Base-by-base conservation (phyloP, 2,329 filamentous ascomycete species). In the Aureobasidium melanogenum region DNA sequence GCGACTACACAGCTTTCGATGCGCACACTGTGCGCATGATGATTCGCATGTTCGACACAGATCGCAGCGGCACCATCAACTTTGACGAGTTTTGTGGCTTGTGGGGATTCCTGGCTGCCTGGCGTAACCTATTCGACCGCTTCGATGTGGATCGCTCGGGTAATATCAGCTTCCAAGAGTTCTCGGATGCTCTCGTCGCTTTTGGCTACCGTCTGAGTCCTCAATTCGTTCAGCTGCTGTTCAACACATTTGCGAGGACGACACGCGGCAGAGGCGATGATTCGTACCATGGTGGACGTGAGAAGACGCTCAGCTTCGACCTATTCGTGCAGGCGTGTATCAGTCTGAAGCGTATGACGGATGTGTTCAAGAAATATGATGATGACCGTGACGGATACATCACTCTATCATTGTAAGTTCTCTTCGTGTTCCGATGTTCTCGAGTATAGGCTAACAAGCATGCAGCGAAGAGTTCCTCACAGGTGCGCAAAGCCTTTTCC, bases 291-390 rank as follows among this genome's bases (percentile, higher is more conserved):
- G 61, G 52, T 3, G 70, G 70, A 39, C 65, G 72, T 34, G 68
- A 72, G 62, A 74, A 70, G 68, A 74, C 70, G 67, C 73, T 77
- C 67, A 74, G 68, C 63, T 99, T 99, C 71, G 94, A 99, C 77
- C 76, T 99, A 56, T 99, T 99, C 70, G 94, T 99, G 64, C 94
- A 99, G 80, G 91, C 91, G 57, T 97, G 94, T 75, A 97, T 99
- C 72, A 91, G 86, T 68, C 80, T 99, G 69, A 97, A 97, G 83
- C 84, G 94, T 68, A 97, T 99, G 93, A 99, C 94, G 63, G 94
- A 99, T 74, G 91, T 96, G 30, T 99, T 99, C 74, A 99, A 99
- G 82, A 93, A 92, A 76, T 99, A 97, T 74, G 94, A 99, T 68
- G 89, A 96, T 69, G 94, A 99, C 74, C 84, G 94, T 44, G 94